Evolutionary conservation across 2,329 filamentous ascomycete species (phyloP), one percentile per base, ranked within the genome.

Genomic region (Exophiala spinifera): DNA sequence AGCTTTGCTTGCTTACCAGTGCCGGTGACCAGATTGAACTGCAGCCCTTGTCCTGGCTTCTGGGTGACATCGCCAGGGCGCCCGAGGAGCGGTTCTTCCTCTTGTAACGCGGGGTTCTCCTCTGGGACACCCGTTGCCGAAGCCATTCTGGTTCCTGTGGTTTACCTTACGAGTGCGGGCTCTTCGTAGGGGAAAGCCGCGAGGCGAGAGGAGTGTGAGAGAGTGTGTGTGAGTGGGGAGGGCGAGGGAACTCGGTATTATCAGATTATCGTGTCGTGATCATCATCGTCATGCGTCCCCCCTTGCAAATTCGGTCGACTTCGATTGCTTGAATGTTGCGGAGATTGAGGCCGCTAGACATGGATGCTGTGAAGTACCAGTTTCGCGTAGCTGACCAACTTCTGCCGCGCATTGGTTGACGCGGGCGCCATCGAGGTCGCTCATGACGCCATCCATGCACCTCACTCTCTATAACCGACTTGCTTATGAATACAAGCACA

Each of bases 21-120:
- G 92, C 91, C 91, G 34, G 88, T 80, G 59, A 87, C 75, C 37
- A 95, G 77, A 66, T 96, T 96, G 63, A 79, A 77, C 57, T 82
- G 75, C 49, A 95, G 77, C 20, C 83, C 76, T 55, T 82, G 78
- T 14, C 80, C 79, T 34, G 86, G 80, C 55, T 75, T 74, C 74
- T 95, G 89, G 46, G 83, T 81, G 8, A 83, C 88, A 73, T 91
- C 88, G 44, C 89, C 89, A 40, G 84, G 79, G 46, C 78, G 76
- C 49, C 86, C 87, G 28, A 92, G 76, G 49, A 92, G 75, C 61
- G 88, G 88, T 65, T 89, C 84, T 48, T 85, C 78, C 66, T 89
- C 86, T 59, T 68, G 64, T 54, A 69, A 67, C 52, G 73, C 69
- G 47, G 73, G 71, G 59, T 72, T 71, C 39, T 70, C 70, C 63